phyloP scores from a whole-genome alignment of 108 stramenopile species.

The Skeletonema grethae region DNA sequence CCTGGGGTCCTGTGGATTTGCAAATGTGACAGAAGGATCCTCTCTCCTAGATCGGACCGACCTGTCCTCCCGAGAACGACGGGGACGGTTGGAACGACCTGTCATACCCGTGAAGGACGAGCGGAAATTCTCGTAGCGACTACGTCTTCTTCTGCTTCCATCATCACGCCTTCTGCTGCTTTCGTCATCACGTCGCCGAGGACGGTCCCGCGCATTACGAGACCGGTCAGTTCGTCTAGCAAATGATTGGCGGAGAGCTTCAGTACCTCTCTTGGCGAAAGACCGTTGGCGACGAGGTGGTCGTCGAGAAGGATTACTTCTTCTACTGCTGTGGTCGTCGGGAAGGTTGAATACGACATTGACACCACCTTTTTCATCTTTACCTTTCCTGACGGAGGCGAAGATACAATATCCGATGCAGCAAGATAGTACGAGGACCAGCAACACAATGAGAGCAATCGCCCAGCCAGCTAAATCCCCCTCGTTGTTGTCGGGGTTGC shows the following conservation, averaged over 20 bases:
- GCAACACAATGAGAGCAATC: conserved; percentile 35
- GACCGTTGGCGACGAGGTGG: neutral
- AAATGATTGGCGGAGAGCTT: neutral
- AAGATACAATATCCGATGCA: conserved; percentile 35
- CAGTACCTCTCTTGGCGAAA: neutral
- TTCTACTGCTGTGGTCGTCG: neutral
- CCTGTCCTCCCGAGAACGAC: neutral
- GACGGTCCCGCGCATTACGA: neutral
- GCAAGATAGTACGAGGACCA: conserved; percentile 15
- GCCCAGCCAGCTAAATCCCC: conserved; percentile 38
- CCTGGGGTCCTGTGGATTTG: conserved; percentile 9
- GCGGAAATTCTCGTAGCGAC: neutral
- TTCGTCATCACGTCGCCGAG: neutral
- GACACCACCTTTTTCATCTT: conserved; percentile 18
- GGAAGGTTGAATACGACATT: conserved; percentile 25
- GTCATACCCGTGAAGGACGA: neutral
- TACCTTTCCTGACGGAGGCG: conserved; percentile 3
- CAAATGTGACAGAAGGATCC: conserved; percentile 8
- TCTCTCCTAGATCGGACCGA: conserved; percentile 2
- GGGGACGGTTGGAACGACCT: neutral
- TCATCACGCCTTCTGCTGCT: neutral
- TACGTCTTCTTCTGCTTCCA: neutral
- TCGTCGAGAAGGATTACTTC: neutral
- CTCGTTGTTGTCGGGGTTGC: neutral
- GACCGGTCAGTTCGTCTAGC: neutral